Evolutionary conservation across 345 rosid genomes (phyloP), one percentile per base, ranked within the genome.

Genomic region (Salix caprea): DNA sequence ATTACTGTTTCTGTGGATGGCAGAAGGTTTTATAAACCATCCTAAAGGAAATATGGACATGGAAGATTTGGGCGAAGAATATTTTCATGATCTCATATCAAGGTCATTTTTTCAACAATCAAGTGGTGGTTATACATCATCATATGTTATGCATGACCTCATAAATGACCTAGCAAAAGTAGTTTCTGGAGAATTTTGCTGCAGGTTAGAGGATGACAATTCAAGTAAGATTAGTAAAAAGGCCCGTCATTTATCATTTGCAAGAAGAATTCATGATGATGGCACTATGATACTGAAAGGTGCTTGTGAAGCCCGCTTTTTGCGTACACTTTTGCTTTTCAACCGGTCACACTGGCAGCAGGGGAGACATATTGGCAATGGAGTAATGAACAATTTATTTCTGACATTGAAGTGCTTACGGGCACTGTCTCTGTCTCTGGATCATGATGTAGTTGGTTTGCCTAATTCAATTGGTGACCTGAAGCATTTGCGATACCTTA

Each of bases 1-100:
- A 3, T 54, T 72, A 28, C 6, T 72, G 28, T 23, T 13, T 30
- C 71, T 75, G 34, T 80, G 79, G 79, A 80, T 80, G 82, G 82
- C 82, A 14, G 82, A 74, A 26, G 76, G 82, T 28, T 71, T 80
- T 75, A 26, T 80, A n/a, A 72, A n/a, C 21, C 72, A 70, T 10
- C 48, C 67, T 2, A 28, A 56, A 19, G 67, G 48, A 8, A 56
- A 15, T 24, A 71, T 36, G 34, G 61, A 54, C 6, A 26, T 75
- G 52, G 72, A 75, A 75, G 79, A 65, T 18, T 19, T 75, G 4
- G 82, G 76, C 0, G 28, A 54, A 0, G 76, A 65, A n/a, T 80
- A 75, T 42, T 80, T 80, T 32, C 11, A 40, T 2, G 79, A 54
- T 77, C 78, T 80, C 2, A 46, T 80, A 8, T 52, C 72, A 23